Evolutionary conservation across 139 green algal genomes (phyloP).

Genomic region (Penium margaritaceum): DNA sequence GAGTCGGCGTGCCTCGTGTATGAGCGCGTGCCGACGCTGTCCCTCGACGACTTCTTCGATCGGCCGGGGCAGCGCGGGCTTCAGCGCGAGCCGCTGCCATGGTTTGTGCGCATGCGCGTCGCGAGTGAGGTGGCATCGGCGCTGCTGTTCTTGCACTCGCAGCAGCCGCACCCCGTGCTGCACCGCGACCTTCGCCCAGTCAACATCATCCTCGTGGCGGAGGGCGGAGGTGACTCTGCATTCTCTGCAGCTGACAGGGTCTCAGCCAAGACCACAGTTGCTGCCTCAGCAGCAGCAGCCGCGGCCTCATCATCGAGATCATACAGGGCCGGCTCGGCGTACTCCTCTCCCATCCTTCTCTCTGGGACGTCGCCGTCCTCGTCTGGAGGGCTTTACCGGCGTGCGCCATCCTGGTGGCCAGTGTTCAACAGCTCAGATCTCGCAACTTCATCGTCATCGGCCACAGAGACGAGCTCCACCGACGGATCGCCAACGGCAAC

Average conservation of each 20-base stretch:
- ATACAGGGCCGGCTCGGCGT: too few species aligned
- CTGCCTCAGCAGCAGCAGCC: too few species aligned
- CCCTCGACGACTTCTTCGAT: constrained; percentile 11
- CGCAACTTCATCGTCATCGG: not conserved
- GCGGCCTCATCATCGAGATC: too few species aligned
- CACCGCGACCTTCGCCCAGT: constrained; percentile 21
- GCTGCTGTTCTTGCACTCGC: constrained; percentile 29
- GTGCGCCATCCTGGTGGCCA: constrained; percentile 10
- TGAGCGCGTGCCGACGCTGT: not conserved
- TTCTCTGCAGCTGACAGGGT: not conserved
- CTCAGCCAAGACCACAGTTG: too few species aligned
- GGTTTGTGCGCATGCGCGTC: constrained; percentile 22
- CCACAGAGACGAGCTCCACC: not conserved
- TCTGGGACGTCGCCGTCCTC: not conserved
- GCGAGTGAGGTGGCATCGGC: constrained; percentile 15
- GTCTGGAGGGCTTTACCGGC: not conserved
- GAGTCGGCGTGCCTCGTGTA: constrained; percentile 24
- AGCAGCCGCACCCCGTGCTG: constrained; percentile 21
- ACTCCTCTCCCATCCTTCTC: too few species aligned
- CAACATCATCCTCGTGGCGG: constrained; percentile 27
- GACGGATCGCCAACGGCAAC: too few species aligned
- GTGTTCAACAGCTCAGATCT: not conserved
- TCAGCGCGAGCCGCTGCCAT: not conserved
- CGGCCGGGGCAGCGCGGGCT: not conserved
- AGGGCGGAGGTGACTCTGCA: not conserved